These are phyloP conservation scores for Tothia fuscella DNA, from an alignment of 2,329 filamentous ascomycete species.

Conservation along the genomic window DNA sequence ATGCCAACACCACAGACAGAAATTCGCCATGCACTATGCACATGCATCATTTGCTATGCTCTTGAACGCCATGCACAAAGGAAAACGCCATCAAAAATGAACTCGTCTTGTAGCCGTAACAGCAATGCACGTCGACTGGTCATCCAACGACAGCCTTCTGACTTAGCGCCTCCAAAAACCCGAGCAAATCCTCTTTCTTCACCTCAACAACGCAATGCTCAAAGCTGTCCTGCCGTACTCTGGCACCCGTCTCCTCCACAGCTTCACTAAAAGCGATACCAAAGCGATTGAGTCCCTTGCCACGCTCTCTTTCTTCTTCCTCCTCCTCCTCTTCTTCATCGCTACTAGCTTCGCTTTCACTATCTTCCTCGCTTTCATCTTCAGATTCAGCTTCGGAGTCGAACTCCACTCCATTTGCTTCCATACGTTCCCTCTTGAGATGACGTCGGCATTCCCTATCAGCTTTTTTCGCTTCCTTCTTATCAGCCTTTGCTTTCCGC, in stretches of 20 bases:
- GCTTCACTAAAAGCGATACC: conserved; percentile 94
- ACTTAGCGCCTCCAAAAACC: conserved; percentile 83
- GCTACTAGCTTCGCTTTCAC: conserved; percentile 36
- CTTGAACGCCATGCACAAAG: too few relatives aligned
- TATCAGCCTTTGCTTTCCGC: conserved; percentile 41
- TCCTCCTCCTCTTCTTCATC: conserved; percentile 42
- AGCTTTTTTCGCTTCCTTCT: conserved; percentile 40
- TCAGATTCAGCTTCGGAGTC: conserved; percentile 41
- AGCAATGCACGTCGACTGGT: too few relatives aligned
- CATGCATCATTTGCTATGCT: too few relatives aligned
- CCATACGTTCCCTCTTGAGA: conserved; percentile 35
- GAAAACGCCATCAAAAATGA: too few relatives aligned
- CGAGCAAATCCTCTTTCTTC: conserved; percentile 84
- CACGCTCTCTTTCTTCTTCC: conserved; percentile 42
- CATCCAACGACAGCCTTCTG: conserved; percentile 70
- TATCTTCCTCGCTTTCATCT: conserved; percentile 34
- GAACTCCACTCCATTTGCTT: conserved; percentile 49
- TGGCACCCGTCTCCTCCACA: conserved; percentile 75
- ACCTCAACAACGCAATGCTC: conserved; percentile 97
- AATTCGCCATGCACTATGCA: too few relatives aligned
- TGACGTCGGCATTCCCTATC: conserved; percentile 46
- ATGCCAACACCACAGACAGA: too few relatives aligned
- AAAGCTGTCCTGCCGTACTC: conserved; percentile 89
- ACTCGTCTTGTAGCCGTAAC: too few relatives aligned
- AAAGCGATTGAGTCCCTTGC: conserved; percentile 76